These are phyloP conservation scores for Theobroma grandiflorum DNA, from an alignment of 441 rosid species.

Conservation along the genomic window DNA sequence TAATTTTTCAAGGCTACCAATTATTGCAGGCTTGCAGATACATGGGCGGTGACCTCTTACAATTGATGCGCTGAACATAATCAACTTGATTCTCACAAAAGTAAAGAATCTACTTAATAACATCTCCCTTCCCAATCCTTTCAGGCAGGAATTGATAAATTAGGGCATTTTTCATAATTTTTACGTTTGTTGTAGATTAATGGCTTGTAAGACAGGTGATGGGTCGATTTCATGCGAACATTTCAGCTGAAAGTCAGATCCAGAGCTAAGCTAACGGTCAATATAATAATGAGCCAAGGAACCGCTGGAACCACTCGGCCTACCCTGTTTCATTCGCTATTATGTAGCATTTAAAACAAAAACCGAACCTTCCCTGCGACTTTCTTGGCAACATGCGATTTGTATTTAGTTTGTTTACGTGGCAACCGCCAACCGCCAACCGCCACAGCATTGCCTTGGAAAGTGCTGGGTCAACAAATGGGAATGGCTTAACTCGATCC, in stretches of 20 bases:
- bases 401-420: not conserved
- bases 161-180: not conserved
- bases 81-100: not conserved
- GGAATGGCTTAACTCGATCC: not conserved
- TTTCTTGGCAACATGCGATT: not conserved
- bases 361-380: not conserved
- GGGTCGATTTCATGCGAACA: not conserved
- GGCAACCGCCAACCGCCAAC: conserved; percentile 4
- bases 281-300: not conserved
- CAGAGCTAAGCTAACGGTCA: not conserved
- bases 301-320: not conserved
- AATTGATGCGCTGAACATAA: not conserved
- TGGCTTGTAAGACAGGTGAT: not conserved
- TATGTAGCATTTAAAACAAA: not conserved
- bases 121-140: not conserved
- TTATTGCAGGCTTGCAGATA: not conserved
- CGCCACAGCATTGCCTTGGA: not conserved
- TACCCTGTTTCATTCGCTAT: not conserved
- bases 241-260: not conserved
- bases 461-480: not conserved
- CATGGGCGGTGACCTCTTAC: not conserved
- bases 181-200: not conserved
- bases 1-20: not conserved
- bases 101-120: not conserved
- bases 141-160: not conserved